These are phyloP conservation scores for Physcomitrellopsis africana DNA, from an alignment of 225 moss, liverwort and hornwort genomes.

Conservation along the genomic window DNA sequence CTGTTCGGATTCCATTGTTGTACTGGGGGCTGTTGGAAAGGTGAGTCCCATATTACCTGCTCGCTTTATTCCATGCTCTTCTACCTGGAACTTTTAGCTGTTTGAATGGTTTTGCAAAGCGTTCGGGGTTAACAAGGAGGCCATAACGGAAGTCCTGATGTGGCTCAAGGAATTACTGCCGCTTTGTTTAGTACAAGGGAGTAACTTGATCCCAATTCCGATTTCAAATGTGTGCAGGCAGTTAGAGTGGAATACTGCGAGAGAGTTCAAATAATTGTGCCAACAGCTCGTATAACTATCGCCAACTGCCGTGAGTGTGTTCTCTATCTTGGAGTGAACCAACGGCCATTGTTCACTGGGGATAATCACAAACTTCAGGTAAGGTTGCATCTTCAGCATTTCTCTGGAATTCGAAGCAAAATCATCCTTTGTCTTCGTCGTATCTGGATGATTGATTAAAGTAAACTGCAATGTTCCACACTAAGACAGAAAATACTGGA, in stretches of 20 bases:
- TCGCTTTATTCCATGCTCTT: conserved; percentile 3
- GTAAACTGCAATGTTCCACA: too few relatives aligned
- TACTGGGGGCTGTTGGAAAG: conserved; percentile 95
- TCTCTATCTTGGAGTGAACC: conserved; percentile 94
- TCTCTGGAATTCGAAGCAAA: background rate
- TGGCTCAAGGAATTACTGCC: conserved; percentile 1
- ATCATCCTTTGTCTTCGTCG: background rate
- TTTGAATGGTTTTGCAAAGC: background rate
- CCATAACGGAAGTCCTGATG: background rate
- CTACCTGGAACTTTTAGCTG: background rate
- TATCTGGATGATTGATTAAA: too few relatives aligned
- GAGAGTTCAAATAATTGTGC: conserved; percentile 94
- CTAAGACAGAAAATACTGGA: too few relatives aligned
- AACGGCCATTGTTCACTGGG: conserved; percentile 82
- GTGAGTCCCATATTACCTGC: conserved; percentile 33
- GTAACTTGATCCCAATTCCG: conserved; percentile 6
- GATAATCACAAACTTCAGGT: conserved; percentile 98
- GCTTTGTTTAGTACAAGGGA: background rate
- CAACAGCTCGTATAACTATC: conserved; percentile 87
- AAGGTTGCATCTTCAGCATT: conserved; percentile 18
- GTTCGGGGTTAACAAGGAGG: background rate
- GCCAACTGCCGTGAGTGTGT: conserved; percentile 92
- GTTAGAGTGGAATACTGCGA: conserved; percentile 96
- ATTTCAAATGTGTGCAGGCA: conserved; percentile 50
- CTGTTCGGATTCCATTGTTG: conserved; percentile 92